Evolutionary conservation across 805 yeast genomes (phyloP).

Genomic region (Starmerella stigmatis): DNA sequence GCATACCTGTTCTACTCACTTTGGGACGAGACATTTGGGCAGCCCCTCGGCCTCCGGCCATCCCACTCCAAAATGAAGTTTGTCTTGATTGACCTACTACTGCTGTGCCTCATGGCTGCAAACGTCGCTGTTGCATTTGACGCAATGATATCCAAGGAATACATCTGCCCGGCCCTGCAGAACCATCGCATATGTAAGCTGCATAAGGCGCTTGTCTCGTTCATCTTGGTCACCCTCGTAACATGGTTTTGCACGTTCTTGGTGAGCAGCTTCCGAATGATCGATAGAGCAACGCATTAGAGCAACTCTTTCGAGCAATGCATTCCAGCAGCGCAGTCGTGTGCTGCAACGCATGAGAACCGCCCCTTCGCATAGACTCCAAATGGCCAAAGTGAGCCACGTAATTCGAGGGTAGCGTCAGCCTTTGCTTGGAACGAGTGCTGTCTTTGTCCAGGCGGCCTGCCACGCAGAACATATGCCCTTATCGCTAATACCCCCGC

Average conservation of each 20-base stretch:
- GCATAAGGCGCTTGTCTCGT: constrained; percentile 68
- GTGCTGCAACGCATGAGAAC: no score
- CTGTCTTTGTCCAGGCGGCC: no score
- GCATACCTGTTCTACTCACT: constrained; percentile 72
- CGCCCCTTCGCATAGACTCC: no score
- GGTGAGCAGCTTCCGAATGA: constrained; percentile 71
- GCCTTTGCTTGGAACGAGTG: no score
- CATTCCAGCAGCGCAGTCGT: no score
- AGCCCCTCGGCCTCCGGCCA: constrained; percentile 81
- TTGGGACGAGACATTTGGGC: constrained; percentile 82
- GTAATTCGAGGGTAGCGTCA: no score
- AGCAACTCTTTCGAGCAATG: no score
- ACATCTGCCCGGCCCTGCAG: constrained; percentile 27
- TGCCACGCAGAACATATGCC: no score
- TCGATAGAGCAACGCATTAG: constrained; percentile 37
- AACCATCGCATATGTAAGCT: constrained; percentile 55
- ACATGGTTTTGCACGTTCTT: constrained; percentile 82
- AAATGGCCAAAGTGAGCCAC: no score
- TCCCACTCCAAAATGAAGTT: constrained; percentile 75
- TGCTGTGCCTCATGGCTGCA: constrained; percentile 82
- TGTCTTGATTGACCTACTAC: constrained; percentile 68
- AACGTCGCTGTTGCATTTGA: constrained; percentile 78
- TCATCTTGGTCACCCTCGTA: constrained; percentile 61
- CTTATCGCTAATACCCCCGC: no score
- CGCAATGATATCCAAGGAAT: constrained; percentile 37